Conservation (phyloP, 192 early-diverging fungal genomes). For the Entomortierella lignicola region DNA sequence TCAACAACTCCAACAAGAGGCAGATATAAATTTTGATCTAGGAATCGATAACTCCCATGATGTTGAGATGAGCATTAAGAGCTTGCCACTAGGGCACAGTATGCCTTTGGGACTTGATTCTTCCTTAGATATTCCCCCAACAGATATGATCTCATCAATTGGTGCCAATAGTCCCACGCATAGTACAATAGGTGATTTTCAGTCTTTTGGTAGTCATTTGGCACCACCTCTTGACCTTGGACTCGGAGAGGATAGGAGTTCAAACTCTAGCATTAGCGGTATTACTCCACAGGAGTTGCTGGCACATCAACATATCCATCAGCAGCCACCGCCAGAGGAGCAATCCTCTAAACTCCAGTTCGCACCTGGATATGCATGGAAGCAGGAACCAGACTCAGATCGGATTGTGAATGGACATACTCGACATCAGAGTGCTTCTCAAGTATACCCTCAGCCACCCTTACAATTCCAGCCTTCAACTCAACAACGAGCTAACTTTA, state of each 20-base stretch:
- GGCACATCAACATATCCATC: constrained; percentile 8
- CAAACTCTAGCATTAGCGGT: neutral
- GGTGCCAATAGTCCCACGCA: constrained; percentile 1
- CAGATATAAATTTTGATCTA: constrained; percentile 7
- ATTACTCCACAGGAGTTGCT: neutral
- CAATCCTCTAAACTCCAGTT: constrained; percentile 29
- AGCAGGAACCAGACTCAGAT: constrained; percentile 6
- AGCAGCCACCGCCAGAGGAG: neutral
- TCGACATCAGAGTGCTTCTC: constrained; percentile 33
- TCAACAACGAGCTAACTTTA: constrained; percentile 20
- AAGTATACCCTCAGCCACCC: constrained; percentile 16
- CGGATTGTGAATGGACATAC: constrained; percentile 9
- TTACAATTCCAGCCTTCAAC: constrained; percentile 5
- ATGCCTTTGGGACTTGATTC: neutral
- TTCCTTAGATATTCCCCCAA: neutral
- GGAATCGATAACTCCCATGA: neutral
- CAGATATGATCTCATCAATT: constrained; percentile 10
- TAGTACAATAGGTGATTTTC: neutral
- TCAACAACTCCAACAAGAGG: constrained; percentile 5
- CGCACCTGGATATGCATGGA: constrained; percentile 21
- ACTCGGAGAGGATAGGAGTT: neutral
- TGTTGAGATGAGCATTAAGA: neutral
- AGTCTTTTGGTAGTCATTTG: constrained; percentile 9
- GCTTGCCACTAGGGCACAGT: neutral
- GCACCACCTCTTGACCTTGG: constrained; percentile 1